These are phyloP conservation scores for Cercospora citrullina DNA, from an alignment of 2,329 filamentous ascomycete genomes.

Conservation along the genomic window DNA sequence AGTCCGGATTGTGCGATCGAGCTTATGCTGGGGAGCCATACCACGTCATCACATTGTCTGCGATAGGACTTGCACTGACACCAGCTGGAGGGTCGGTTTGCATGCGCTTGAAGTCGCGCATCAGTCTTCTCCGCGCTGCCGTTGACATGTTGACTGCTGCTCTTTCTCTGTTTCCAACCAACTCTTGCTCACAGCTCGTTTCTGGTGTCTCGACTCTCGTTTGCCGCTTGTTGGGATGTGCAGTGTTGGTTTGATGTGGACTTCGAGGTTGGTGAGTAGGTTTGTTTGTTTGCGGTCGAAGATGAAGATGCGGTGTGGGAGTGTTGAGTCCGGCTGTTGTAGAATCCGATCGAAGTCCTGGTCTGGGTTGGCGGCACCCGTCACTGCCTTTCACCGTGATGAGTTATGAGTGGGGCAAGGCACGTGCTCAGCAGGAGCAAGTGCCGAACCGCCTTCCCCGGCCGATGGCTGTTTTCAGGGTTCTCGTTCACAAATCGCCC, in stretches of 20 bases:
- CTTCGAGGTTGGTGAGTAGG: not conserved
- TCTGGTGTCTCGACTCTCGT: not conserved
- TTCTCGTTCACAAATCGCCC: not conserved
- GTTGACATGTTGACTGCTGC: constrained; percentile 70
- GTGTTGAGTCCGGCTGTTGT: not conserved
- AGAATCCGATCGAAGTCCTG: constrained; percentile 1
- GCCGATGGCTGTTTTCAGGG: not conserved
- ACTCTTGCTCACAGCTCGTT: not conserved
- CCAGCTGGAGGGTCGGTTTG: constrained; percentile 97
- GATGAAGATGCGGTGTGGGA: not conserved
- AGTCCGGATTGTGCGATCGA: not conserved
- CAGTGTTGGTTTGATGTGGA: not conserved
- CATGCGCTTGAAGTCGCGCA: constrained; percentile 99
- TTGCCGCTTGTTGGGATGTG: not conserved
- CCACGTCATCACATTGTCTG: constrained; percentile 98
- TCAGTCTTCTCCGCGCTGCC: constrained; percentile 88
- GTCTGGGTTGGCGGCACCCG: not conserved
- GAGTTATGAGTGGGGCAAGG: constrained; percentile 2
- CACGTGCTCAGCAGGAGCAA: not conserved
- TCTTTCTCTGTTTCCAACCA: not conserved
- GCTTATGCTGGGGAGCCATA: constrained; percentile 45
- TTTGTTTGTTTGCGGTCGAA: not conserved
- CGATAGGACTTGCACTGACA: constrained; percentile 92
- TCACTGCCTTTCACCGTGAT: constrained; percentile 7
- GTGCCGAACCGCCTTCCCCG: not conserved